A percentile compares a stretch with the other conserved stretches of the same genome.
Conservation (phyloP, 345 rosid genomes). For the Crucihimalaya himalaica region DNA sequence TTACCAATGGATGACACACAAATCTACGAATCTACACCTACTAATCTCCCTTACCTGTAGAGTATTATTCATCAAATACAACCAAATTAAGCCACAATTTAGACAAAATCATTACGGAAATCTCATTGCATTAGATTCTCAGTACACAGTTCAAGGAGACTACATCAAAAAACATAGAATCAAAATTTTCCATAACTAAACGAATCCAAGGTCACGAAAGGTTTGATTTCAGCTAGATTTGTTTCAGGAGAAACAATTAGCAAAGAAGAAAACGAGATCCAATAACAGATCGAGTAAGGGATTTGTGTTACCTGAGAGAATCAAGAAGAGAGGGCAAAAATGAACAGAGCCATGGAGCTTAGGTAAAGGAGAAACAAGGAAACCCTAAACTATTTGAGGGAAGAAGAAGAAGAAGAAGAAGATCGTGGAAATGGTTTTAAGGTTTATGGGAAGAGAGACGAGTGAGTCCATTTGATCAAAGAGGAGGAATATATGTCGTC, state of each 20-base stretch:
- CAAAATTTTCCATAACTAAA: not conserved
- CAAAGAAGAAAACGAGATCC: conserved; percentile 26
- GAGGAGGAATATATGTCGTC: conserved; percentile 22
- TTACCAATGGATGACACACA: not conserved
- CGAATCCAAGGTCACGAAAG: not conserved
- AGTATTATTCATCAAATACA: not conserved
- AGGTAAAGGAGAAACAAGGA: not conserved
- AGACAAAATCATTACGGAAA: too few relatives aligned
- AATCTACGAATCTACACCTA: not conserved
- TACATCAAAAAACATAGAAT: not conserved
- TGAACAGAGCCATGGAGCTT: conserved; percentile 23
- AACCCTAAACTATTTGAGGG: conserved; percentile 26
- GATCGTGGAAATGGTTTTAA: conserved; percentile 19
- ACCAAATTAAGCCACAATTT: conserved; percentile 9
- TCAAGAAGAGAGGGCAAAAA: conserved; percentile 27
- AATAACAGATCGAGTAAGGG: conserved; percentile 13
- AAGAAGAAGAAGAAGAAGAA: conserved; percentile 8
- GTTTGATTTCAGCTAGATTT: not conserved
- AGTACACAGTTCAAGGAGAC: not conserved
- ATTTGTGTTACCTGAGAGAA: conserved; percentile 31
- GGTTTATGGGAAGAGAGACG: conserved; percentile 13
- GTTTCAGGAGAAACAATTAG: not conserved
- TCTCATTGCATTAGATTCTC: not conserved
- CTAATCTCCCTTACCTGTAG: conserved; percentile 4
- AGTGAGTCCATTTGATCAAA: conserved; percentile 14